Evolutionary conservation across 441 rosid genomes (phyloP), one percentile per base, ranked within the genome.

Genomic region (Daphne laureola): DNA sequence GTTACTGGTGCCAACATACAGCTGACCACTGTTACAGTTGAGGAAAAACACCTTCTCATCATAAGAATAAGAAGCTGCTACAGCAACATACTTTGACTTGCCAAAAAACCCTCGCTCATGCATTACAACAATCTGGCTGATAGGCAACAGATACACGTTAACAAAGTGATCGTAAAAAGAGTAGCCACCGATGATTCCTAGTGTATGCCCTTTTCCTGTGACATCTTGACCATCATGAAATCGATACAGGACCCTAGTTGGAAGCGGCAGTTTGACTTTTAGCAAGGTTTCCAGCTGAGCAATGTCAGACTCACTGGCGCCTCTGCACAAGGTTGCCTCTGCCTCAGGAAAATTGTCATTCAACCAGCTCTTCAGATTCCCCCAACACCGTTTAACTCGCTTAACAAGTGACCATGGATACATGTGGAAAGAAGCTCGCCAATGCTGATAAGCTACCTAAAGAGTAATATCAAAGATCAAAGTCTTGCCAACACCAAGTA

Each of bases 111-210:
- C 62, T 17, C 73, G 54, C 42, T 61, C 66, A 1, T 38, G 53
- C 16, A 47, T 43, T 5, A 76, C 54, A 2, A 84, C 72, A 14
- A 89, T 67, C 42, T 74, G 65, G 17, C 60, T 51, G 35, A 92
- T 59, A 51, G 92, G 82, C 36, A 84, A 70, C 58, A 86, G 61
- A 66, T 60, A 77, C 38, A 92, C 97, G 65, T 92, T 89, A 46
- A 89, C 87, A 6, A 55, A 45, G 36, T 80, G 82, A 14, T 43
- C 0, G 58, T 77, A 81, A n/a, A 75, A 68, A 38, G 71, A 59
- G 43, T 89, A 86, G 15, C 94, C 97, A 41, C 97, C 98, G 23
- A 92, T 89, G 41, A 89, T 63, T 36, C 97, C 97, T 56, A 75
- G 55, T 35, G 36, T 54, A 50, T 4, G 17, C 41, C 16, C 51